Conservation (phyloP, 2,329 filamentous ascomycete species). For the Pseudogymnoascus sp. region DNA sequence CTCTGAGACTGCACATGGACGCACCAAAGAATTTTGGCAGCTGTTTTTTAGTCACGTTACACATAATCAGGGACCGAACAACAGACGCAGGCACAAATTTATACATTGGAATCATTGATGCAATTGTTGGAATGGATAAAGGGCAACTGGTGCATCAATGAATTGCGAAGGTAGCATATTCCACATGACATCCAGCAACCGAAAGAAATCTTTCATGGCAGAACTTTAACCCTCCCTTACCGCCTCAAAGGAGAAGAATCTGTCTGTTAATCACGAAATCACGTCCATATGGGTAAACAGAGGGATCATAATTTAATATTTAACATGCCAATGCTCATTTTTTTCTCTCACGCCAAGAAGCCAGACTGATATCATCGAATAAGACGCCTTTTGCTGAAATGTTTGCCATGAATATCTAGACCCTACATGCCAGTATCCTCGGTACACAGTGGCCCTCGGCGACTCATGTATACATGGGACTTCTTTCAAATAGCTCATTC, state of each 20-base stretch:
- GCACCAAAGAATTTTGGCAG: background rate
- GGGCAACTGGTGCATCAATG: too few species aligned
- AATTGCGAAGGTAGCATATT: too few species aligned
- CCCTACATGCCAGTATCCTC: slow-evolving; percentile 3
- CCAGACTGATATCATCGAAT: slow-evolving; percentile 5
- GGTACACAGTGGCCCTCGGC: background rate
- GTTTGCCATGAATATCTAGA: slow-evolving; percentile 11
- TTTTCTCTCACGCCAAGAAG: slow-evolving; percentile 9
- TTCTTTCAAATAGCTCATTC: slow-evolving; percentile 10
- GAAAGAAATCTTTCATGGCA: background rate
- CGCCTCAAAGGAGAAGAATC: background rate
- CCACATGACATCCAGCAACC: background rate
- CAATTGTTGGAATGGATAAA: background rate
- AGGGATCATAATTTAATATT: slow-evolving; percentile 8
- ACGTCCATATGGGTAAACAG: background rate
- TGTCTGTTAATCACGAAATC: background rate
- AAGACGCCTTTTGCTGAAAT: slow-evolving; percentile 8
- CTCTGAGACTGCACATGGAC: slow-evolving; percentile 1
- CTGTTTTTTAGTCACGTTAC: background rate
- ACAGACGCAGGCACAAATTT: background rate
- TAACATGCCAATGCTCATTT: slow-evolving; percentile 7
- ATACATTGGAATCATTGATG: background rate
- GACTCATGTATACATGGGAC: slow-evolving; percentile 3
- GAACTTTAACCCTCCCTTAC: background rate
- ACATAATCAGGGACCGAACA: background rate